Percentiles rank a stretch among this genome's conserved stretches.
phyloP scores from a whole-genome alignment of 139 green algal species.

The Chlamydomonas sphaeroides region DNA sequence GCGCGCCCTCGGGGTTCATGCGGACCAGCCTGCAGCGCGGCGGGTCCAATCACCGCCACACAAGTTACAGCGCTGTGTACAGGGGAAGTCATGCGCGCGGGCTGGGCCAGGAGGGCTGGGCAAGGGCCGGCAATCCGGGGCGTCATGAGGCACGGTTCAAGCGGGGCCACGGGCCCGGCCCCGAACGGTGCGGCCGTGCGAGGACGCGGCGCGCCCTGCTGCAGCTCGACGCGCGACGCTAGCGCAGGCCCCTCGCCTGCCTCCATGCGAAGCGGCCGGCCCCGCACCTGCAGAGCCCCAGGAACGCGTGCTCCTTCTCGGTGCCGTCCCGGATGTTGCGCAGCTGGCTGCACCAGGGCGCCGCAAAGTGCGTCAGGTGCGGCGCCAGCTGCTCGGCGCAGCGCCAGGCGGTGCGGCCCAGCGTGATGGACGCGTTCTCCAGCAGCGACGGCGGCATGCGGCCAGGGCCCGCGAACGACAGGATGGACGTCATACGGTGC shows the following conservation, averaged over 20 bases:
- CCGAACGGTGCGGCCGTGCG: no score
- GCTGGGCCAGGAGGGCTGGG: no score
- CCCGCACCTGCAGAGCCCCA: slow-evolving; percentile 77
- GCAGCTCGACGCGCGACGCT: no score
- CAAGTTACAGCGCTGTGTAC: no score
- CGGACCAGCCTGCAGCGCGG: slow-evolving; percentile 59
- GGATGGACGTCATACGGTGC: slow-evolving; percentile 71
- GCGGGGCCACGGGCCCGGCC: no score
- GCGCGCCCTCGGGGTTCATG: slow-evolving; percentile 72
- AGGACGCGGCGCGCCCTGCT: no score
- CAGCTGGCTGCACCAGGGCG: slow-evolving; percentile 85
- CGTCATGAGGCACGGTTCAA: no score
- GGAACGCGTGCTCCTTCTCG: slow-evolving; percentile 95
- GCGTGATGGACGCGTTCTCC: slow-evolving; percentile 94
- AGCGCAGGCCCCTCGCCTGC: no score
- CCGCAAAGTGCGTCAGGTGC: slow-evolving; percentile 80
- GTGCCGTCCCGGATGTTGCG: slow-evolving; percentile 87
- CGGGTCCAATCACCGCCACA: no score
- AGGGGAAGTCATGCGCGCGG: no score
- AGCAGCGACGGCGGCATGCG: slow-evolving; percentile 78
- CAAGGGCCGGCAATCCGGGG: no score
- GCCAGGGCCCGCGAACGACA: slow-evolving; percentile 55
- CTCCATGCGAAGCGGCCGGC: no score
- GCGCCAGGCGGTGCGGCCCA: slow-evolving; percentile 84
- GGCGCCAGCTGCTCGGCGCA: slow-evolving; percentile 77